Evolutionary conservation across 2,329 filamentous ascomycete genomes (phyloP).

Genomic region (Thelonectria olida): DNA sequence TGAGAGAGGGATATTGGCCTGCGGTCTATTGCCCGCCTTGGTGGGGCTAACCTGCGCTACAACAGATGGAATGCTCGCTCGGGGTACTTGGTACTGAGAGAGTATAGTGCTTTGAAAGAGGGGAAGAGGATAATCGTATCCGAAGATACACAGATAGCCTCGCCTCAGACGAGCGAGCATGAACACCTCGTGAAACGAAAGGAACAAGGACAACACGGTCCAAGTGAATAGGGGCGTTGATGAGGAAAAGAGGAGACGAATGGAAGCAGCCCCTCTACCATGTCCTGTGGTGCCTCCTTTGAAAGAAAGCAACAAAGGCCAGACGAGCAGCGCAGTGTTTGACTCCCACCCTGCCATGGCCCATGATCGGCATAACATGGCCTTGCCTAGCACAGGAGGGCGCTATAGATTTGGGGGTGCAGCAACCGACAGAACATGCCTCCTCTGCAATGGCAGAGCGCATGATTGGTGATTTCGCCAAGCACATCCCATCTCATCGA

Average conservation of each 20-base stretch:
- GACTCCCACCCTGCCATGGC: not conserved
- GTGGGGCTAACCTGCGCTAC: conserved; percentile 20
- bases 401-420: not conserved
- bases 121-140: conserved; percentile 5
- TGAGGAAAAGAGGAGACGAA: not conserved
- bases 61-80: conserved; percentile 25
- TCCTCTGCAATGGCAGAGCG: not conserved
- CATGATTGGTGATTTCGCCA: conserved; percentile 10
- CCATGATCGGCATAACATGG: not conserved
- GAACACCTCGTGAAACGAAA: not conserved
- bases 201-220: conserved; percentile 11
- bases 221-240: not conserved
- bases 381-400: not conserved
- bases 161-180: not conserved
- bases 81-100: not conserved
- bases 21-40: conserved; percentile 15
- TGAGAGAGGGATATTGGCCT: conserved; percentile 15
- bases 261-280: conserved; percentile 1
- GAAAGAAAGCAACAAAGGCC: not conserved
- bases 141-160: not conserved
- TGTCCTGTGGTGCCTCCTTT: not conserved
- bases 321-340: not conserved
- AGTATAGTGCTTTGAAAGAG: conserved; percentile 6
- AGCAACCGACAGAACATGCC: not conserved
- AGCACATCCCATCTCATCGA: not conserved